Percentiles rank a stretch among this genome's conserved stretches.
These are phyloP conservation scores for Boletus tylopilopsis DNA, from an alignment of 768 basidiomycete species.

Conservation along the genomic window DNA sequence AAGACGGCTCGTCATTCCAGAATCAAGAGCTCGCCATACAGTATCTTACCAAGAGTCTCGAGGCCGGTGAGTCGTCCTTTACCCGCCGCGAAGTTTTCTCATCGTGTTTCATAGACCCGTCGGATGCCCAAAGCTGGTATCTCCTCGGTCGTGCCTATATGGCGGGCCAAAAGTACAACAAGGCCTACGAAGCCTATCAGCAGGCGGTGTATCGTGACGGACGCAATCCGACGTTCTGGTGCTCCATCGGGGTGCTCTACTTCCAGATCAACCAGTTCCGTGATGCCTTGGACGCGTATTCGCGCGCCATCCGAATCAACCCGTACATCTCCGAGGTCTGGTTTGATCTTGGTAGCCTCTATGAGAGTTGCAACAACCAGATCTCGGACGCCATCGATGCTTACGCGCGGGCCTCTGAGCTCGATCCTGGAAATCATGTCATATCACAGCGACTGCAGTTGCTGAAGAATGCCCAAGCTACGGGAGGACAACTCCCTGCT, in stretches of 20 bases:
- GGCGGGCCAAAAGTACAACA: constrained; percentile 98
- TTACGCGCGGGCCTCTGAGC: constrained; percentile 90
- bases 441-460: constrained; percentile 80
- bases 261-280: constrained; percentile 99
- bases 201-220: constrained; percentile 99
- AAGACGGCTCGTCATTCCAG: constrained; percentile 91
- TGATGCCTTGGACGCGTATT: constrained; percentile 98
- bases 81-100: not conserved
- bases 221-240: constrained; percentile 99
- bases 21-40: constrained; percentile 93
- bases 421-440: constrained; percentile 80
- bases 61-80: constrained; percentile 65
- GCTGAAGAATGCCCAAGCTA: constrained; percentile 72
- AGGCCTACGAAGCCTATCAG: constrained; percentile 98
- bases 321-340: constrained; percentile 84
- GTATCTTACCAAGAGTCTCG: constrained; percentile 91
- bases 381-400: constrained; percentile 98
- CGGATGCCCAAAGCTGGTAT: constrained; percentile 99
- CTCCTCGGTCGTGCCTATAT: constrained; percentile 97
- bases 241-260: constrained; percentile 97
- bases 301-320: constrained; percentile 97
- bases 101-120: constrained; percentile 57
- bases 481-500: constrained; percentile 72
- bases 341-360: constrained; percentile 94
- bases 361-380: constrained; percentile 99